Base-by-base conservation (phyloP, 106 monocot genomes). In the Platanthera zijinensis region DNA sequence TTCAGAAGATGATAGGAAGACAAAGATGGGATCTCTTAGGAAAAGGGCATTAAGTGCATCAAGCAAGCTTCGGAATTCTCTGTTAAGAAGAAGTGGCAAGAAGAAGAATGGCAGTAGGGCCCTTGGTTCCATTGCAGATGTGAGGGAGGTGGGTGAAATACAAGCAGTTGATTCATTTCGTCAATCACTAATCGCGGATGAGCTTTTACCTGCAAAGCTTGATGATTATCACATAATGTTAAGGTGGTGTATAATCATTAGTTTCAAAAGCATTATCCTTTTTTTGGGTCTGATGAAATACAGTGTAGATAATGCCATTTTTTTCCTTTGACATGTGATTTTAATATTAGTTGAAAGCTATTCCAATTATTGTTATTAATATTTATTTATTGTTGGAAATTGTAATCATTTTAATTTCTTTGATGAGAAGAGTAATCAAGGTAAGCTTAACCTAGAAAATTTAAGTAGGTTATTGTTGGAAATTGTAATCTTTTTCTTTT, bases 211-310 rank as follows among this genome's bases (percentile, higher is more conserved):
- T 79, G 59, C 89, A 30, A 83, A 73, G 76, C 89, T 84, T 68
- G 94, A 94, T 75, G 88, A 90, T 82, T 94, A 94, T 81, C 89
- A 94, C 57, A 87, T 85, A 82, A 84, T 94, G 86, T 69, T 94
- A 52, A 94, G 94, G 94, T 94, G 51, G 56, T 10, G 14, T 57
- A 21, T 61, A 19, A 19, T 21, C 59, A 2, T 7, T 11, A 9
- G n/a, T 21, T 21, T 21, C 59, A 10, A 57, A 10, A 18, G 17
- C 57, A 57, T 57, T 6, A 6, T 57, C 17, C 15, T 57, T 57
- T 57, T 57, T 14, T 57, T 57, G 39, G 39, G 3, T 57, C 18
- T 18, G 4, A 57, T 57, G 57, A 57, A 57, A 57, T 57, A 18
- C 39, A 39, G 1, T 39, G 39, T 39, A 39, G 39, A 39, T 39